phyloP scores from a whole-genome alignment of 2,329 filamentous ascomycete species.

The Colletotrichum tropicicola region DNA sequence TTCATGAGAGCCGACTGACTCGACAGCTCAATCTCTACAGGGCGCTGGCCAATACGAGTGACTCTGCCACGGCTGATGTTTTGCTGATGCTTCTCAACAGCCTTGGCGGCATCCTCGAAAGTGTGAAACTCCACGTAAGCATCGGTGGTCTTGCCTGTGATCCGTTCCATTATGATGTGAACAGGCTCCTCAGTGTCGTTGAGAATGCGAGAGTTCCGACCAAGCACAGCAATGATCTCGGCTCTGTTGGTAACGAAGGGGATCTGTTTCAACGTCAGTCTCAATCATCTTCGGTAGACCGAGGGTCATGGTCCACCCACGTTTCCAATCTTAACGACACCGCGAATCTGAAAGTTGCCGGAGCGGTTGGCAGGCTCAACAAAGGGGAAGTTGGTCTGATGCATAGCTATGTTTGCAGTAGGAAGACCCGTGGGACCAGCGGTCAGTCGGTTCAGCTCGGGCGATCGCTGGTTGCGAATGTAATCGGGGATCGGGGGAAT shows the following conservation, averaged over 20 bases:
- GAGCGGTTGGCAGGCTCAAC: constrained; percentile 45
- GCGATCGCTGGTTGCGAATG: constrained; percentile 42
- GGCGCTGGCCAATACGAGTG: constrained; percentile 64
- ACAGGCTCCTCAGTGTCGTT: constrained; percentile 64
- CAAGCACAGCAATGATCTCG: constrained; percentile 67
- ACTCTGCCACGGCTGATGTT: constrained; percentile 49
- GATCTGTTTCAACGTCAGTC: constrained; percentile 51
- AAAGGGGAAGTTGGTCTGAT: constrained; percentile 55
- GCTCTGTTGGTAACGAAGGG: constrained; percentile 62
- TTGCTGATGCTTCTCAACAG: constrained; percentile 57
- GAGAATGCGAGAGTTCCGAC: constrained; percentile 64
- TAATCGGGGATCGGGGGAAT: constrained; percentile 27
- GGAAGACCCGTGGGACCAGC: constrained; percentile 44
- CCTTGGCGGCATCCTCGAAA: constrained; percentile 60
- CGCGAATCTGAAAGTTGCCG: constrained; percentile 35
- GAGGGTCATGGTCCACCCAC: constrained; percentile 42
- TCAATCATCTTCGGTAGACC: background rate
- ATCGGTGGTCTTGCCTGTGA: constrained; percentile 69
- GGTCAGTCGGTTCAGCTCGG: constrained; percentile 47
- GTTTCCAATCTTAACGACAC: constrained; percentile 60
- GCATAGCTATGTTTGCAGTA: constrained; percentile 43
- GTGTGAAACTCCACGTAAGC: constrained; percentile 67
- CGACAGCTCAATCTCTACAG: constrained; percentile 65
- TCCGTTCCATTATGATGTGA: constrained; percentile 73
- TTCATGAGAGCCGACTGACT: constrained; percentile 66